Evolutionary conservation across 2,329 filamentous ascomycete genomes (phyloP).

Genomic region (Plectosphaerella cucumerina): DNA sequence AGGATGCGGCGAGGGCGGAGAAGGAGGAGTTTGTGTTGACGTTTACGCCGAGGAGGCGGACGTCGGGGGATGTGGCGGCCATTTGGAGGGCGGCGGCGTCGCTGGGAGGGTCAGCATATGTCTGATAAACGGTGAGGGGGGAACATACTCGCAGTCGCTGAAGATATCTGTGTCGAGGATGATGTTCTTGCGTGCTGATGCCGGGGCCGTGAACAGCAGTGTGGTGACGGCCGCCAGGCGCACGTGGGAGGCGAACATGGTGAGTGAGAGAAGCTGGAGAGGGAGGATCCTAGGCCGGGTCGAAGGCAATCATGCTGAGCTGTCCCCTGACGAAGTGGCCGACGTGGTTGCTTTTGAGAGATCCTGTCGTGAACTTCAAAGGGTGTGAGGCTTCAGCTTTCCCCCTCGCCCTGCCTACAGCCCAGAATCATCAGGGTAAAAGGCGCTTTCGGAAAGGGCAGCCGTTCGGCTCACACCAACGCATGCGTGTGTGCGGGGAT

Average conservation of each 20-base stretch:
- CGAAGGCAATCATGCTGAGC: background rate
- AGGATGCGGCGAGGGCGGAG: slow-evolving; percentile 34
- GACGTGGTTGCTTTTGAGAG: background rate
- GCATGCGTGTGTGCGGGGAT: background rate
- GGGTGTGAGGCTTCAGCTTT: background rate
- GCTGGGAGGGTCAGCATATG: slow-evolving; percentile 16
- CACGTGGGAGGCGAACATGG: background rate
- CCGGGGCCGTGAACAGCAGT: background rate
- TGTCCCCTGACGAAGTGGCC: background rate
- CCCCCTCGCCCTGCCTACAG: background rate
- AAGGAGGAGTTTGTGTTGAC: slow-evolving; percentile 36
- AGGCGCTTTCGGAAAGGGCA: background rate
- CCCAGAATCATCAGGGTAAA: background rate
- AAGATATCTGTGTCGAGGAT: slow-evolving; percentile 44
- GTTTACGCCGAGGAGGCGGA: slow-evolving; percentile 35
- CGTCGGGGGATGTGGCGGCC: slow-evolving; percentile 28
- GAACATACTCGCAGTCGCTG: slow-evolving; percentile 38
- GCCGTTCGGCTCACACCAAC: background rate
- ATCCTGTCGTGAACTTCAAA: background rate
- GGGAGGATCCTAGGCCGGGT: background rate
- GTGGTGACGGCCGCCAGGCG: background rate
- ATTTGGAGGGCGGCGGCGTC: slow-evolving; percentile 37
- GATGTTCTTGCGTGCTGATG: slow-evolving; percentile 25
- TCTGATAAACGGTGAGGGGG: background rate
- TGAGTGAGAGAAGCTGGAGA: background rate